These are phyloP conservation scores for Aspergillus vadensis DNA, from an alignment of 2,329 filamentous ascomycete genomes.

Conservation along the genomic window DNA sequence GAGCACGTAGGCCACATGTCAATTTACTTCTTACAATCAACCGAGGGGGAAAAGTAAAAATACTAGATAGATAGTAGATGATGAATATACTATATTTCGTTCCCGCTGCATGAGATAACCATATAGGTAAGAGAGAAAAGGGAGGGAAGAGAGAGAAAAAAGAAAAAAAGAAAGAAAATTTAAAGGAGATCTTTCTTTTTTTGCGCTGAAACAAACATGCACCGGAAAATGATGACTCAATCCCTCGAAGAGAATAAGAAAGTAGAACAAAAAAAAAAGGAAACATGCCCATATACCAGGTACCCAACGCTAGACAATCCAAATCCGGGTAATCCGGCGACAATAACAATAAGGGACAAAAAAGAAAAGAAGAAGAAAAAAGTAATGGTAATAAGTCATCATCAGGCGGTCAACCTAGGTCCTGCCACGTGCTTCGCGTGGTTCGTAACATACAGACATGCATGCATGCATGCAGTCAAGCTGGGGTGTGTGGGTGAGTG, in stretches of 20 bases:
- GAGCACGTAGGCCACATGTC: too few relatives aligned
- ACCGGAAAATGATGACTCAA: not conserved
- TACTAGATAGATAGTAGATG: not conserved
- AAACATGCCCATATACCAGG: constrained; percentile 4
- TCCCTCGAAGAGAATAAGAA: not conserved
- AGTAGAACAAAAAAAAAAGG: not conserved
- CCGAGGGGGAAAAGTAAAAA: not conserved
- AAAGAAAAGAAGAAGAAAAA: not conserved
- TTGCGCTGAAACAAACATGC: constrained; percentile 5
- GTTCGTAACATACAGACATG: not conserved
- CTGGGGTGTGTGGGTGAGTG: constrained; percentile 1
- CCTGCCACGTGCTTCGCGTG: not conserved
- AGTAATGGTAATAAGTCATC: constrained; percentile 1
- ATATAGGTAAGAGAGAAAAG: not conserved
- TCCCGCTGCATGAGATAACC: not conserved
- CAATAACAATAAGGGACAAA: not conserved
- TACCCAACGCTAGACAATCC: constrained; percentile 7
- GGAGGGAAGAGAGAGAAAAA: not conserved
- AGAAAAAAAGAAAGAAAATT: not conserved
- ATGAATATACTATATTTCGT: not conserved
- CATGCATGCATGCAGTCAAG: not conserved
- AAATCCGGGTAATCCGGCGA: not conserved
- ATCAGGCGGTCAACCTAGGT: constrained; percentile 2
- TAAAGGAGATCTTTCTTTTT: not conserved
- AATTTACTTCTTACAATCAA: too few relatives aligned